These are phyloP conservation scores for Alternaria arborescens DNA, from an alignment of 2,329 filamentous ascomycete genomes.

Conservation along the genomic window DNA sequence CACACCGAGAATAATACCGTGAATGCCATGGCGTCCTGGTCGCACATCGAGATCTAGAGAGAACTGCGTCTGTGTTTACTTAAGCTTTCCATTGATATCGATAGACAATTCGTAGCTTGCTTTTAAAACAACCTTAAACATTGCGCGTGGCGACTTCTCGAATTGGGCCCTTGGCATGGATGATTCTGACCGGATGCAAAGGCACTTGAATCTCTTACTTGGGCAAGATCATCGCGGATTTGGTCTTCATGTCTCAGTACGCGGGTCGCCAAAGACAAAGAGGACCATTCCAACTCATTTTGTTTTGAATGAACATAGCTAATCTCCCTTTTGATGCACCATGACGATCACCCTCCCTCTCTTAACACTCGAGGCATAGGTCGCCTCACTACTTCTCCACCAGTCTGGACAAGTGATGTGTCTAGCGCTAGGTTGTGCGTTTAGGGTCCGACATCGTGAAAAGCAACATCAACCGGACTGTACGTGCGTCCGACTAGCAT, in stretches of 20 bases:
- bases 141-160: neutral
- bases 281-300: neutral
- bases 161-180: neutral
- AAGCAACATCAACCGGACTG: neutral
- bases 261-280: neutral
- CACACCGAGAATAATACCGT: neutral
- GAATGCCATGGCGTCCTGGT: neutral
- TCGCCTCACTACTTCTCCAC: neutral
- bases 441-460: neutral
- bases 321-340: neutral
- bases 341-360: neutral
- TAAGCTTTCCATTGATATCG: neutral
- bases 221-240: neutral
- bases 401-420: neutral
- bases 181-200: neutral
- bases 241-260: neutral
- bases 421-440: neutral
- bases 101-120: neutral
- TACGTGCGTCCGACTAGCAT: neutral
- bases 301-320: neutral
- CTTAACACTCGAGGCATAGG: neutral
- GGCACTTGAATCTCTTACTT: neutral
- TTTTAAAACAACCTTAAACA: neutral
- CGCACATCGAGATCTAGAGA: neutral
- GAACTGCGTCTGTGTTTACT: neutral